phyloP scores from a whole-genome alignment of 805 yeast species.

The Starmerella apicola region DNA sequence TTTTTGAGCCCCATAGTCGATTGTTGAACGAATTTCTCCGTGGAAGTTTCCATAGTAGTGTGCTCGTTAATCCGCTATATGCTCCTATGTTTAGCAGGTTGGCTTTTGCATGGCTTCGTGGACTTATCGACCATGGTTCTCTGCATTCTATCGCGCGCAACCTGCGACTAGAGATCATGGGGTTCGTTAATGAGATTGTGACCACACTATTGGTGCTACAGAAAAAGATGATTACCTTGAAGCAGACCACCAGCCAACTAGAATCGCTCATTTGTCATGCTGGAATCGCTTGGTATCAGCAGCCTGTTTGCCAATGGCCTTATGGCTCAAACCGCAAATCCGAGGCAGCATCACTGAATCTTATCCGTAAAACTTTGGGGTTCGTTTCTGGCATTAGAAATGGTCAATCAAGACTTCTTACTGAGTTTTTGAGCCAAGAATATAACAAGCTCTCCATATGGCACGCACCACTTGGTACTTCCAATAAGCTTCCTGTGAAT shows the following conservation, averaged over 20 bases:
- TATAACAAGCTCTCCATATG: slow-evolving; percentile 60
- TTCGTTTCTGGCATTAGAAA: slow-evolving; percentile 34
- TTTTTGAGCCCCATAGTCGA: slow-evolving; percentile 54
- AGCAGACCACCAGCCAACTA: slow-evolving; percentile 33
- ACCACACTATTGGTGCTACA: slow-evolving; percentile 35
- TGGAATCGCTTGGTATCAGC: slow-evolving; percentile 66
- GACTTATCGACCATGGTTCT: slow-evolving; percentile 49
- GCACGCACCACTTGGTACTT: slow-evolving; percentile 44
- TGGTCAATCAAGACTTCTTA: slow-evolving; percentile 32
- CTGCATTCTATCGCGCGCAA: slow-evolving; percentile 71
- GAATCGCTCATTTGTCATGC: slow-evolving; percentile 48
- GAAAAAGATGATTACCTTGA: slow-evolving; percentile 27
- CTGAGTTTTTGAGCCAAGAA: slow-evolving; percentile 64
- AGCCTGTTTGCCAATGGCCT: slow-evolving; percentile 48
- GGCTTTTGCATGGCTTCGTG: slow-evolving; percentile 32
- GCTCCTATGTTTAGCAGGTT: slow-evolving; percentile 56
- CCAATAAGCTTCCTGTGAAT: not conserved
- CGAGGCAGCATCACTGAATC: slow-evolving; percentile 52
- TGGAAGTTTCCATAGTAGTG: slow-evolving; percentile 46
- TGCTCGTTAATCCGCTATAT: slow-evolving; percentile 27
- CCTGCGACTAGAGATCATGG: slow-evolving; percentile 59
- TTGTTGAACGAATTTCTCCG: slow-evolving; percentile 55
- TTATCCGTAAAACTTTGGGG: slow-evolving; percentile 31
- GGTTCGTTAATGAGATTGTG: slow-evolving; percentile 54
- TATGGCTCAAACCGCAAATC: slow-evolving; percentile 71